Evolutionary conservation across 257 asterid genomes (phyloP).

Genomic region (Solanum medicagineum): DNA sequence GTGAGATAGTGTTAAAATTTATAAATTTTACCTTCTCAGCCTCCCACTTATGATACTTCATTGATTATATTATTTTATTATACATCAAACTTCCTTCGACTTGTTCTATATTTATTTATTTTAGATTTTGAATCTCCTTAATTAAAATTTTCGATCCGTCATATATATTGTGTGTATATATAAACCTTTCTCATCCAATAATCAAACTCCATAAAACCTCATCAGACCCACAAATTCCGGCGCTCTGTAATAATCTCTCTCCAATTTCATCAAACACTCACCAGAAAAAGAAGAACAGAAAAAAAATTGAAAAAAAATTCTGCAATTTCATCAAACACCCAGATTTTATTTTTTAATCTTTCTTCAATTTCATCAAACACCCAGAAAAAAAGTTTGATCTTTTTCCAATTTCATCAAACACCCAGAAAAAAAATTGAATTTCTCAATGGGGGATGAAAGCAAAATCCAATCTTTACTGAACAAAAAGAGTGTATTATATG

Average conservation of each 20-base stretch:
- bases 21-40: too few species aligned
- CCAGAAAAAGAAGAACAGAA: background rate
- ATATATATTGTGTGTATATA: background rate
- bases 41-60: too few species aligned
- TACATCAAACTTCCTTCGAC: too few species aligned
- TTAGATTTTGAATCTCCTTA: too few species aligned
- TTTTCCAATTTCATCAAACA: background rate
- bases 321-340: background rate
- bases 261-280: background rate
- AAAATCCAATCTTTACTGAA: slow-evolving; percentile 4
- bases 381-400: background rate
- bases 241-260: background rate
- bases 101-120: too few species aligned
- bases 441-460: slow-evolving; percentile 32
- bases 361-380: background rate
- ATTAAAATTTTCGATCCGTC: too few species aligned
- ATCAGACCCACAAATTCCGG: slow-evolving; percentile 1
- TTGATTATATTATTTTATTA: too few species aligned
- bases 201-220: background rate
- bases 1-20: too few species aligned
- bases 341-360: too few species aligned
- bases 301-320: background rate
- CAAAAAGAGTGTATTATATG: slow-evolving; percentile 10
- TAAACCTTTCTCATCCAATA: background rate
- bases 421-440: background rate